A percentile compares a stretch with the other conserved stretches of the same genome.
phyloP scores from a whole-genome alignment of 345 rosid species.

The Melastoma malabathricum region DNA sequence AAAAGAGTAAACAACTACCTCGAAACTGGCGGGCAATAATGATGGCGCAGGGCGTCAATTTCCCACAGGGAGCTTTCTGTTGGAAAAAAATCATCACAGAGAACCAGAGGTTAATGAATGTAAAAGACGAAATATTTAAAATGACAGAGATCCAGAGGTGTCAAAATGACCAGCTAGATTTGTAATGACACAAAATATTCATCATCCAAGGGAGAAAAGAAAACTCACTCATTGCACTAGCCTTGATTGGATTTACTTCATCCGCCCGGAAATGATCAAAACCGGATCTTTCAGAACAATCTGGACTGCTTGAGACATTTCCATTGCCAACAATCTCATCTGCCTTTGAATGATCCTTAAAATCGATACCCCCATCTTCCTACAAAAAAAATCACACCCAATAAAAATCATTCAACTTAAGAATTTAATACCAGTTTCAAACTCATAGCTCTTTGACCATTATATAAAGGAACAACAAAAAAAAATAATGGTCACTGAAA shows the following conservation, averaged over 20 bases:
- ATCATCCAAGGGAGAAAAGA: neutral
- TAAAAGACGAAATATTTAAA: too few relatives aligned
- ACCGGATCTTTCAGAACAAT: slow-evolving; percentile 29
- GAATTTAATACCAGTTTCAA: too few relatives aligned
- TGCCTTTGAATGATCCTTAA: slow-evolving; percentile 18
- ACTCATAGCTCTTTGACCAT: too few relatives aligned
- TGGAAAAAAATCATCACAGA: slow-evolving; percentile 1
- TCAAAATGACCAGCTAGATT: neutral
- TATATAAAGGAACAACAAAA: too few relatives aligned
- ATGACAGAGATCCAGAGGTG: too few relatives aligned
- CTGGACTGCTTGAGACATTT: slow-evolving; percentile 8
- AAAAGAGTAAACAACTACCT: slow-evolving; percentile 26
- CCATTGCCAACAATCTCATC: slow-evolving; percentile 18
- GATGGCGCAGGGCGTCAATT: slow-evolving; percentile 69
- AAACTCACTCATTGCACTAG: slow-evolving; percentile 65
- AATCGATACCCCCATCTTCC: slow-evolving; percentile 34
- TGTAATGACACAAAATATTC: neutral
- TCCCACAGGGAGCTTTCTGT: slow-evolving; percentile 97
- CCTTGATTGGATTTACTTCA: slow-evolving; percentile 52
- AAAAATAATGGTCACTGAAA: neutral
- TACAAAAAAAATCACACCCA: slow-evolving; percentile 7
- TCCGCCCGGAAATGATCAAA: slow-evolving; percentile 51
- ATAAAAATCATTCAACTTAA: neutral
- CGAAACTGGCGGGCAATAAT: slow-evolving; percentile 91
- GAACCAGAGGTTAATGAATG: neutral